A percentile compares a stretch with the other conserved stretches of the same genome.
phyloP scores from a whole-genome alignment of 768 basidiomycete genomes.

The Lactarius hatsudake region DNA sequence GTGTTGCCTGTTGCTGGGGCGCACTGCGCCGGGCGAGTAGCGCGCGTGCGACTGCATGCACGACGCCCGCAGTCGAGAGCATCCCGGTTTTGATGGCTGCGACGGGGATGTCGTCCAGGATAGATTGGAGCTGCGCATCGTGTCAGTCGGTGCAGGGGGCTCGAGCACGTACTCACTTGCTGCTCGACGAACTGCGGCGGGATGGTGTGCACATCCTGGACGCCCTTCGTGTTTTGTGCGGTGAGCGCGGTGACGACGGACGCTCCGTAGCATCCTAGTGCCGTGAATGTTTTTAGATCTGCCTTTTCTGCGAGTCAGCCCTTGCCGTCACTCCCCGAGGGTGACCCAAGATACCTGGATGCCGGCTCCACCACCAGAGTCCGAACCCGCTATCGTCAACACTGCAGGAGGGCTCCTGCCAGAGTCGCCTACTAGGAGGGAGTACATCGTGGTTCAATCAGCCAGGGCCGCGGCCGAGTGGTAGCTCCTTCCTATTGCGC shows the following conservation, averaged over 20 bases:
- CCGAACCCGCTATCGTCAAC: constrained; percentile 77
- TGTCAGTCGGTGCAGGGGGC: background rate
- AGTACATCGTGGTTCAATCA: constrained; percentile 1
- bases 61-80: constrained; percentile 63
- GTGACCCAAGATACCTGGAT: constrained; percentile 61
- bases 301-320: constrained; percentile 46
- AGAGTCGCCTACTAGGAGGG: background rate
- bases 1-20: constrained; percentile 24
- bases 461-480: background rate
- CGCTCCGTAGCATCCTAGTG: constrained; percentile 74
- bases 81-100: constrained; percentile 87
- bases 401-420: constrained; percentile 35
- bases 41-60: constrained; percentile 48
- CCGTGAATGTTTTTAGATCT: constrained; percentile 82
- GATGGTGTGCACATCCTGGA: constrained; percentile 66
- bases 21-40: constrained; percentile 42
- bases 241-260: constrained; percentile 84
- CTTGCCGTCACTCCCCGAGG: background rate
- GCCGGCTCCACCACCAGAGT: constrained; percentile 84
- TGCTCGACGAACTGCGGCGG: constrained; percentile 69
- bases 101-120: constrained; percentile 70
- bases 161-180: constrained; percentile 51
- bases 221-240: constrained; percentile 86
- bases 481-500: background rate
- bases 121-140: constrained; percentile 60